These are phyloP conservation scores for Cyclotella baltica DNA, from an alignment of 108 stramenopile species.

Conservation along the genomic window DNA sequence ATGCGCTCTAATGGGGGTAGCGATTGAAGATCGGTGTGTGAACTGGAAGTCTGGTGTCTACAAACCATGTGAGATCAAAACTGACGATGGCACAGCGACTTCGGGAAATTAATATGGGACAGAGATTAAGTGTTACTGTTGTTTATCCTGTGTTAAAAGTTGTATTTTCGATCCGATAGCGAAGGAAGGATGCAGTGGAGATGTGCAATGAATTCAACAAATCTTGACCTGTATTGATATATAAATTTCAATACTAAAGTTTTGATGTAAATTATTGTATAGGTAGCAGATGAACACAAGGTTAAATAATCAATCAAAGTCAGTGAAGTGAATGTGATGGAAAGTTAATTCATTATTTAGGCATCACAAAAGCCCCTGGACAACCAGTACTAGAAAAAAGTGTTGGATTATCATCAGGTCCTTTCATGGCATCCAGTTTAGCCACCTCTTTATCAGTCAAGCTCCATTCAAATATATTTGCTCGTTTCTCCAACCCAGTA, in stretches of 20 bases:
- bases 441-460: slow-evolving; percentile 51
- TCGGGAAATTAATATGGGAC: background rate
- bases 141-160: background rate
- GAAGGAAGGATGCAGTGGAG: no score
- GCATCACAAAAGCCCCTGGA: slow-evolving; percentile 47
- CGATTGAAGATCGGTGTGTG: background rate
- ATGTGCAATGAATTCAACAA: no score
- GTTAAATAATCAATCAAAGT: no score
- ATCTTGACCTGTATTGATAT: no score
- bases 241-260: no score
- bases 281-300: no score
- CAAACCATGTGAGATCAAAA: background rate
- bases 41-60: slow-evolving; percentile 5
- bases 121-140: background rate
- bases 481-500: slow-evolving; percentile 33
- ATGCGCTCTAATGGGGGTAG: background rate
- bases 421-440: slow-evolving; percentile 36
- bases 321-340: no score
- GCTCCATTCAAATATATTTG: slow-evolving; percentile 41
- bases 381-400: slow-evolving; percentile 63
- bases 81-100: background rate
- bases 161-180: no score
- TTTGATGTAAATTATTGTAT: no score
- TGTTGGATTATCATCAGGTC: slow-evolving; percentile 55
- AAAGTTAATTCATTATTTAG: slow-evolving; percentile 1